Evolutionary conservation across 2,329 filamentous ascomycete genomes (phyloP), one percentile per base, ranked within the genome.

Genomic region (Pseudocercospora cruenta): DNA sequence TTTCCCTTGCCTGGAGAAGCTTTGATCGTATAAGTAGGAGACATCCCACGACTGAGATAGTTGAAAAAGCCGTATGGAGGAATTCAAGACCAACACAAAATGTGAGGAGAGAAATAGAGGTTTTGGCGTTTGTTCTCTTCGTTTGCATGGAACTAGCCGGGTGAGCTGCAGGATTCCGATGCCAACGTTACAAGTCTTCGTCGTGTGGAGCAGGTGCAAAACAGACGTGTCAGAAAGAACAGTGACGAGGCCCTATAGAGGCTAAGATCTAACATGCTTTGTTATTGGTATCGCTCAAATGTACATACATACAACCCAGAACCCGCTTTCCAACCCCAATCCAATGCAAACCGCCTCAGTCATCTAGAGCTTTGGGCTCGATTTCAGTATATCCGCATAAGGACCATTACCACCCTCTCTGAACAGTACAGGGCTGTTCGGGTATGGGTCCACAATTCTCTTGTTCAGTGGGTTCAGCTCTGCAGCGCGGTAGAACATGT

Each of bases 381-480:
- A 39, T 80, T 83, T 84, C 59, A 79, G 77, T 43, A 71, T 72
- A 67, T 26, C 64, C 19, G 79, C 80, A 58, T 65, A 67, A 21
- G 54, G 53, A 19, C 55, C 60, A 58, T 45, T 60, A 69, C 85
- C 82, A 67, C 87, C 84, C 71, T 84, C 86, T 84, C 86, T 89
- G 73, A 91, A 85, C 72, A 91, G 72, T 3, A 85, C 82, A 67
- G 82, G 81, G 66, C 80, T 88, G 71, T 88, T 83, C 6, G 90
- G 90, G 76, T 92, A 91, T 0, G 90, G 90, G 71, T 93, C 90
- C 64, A 92, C 87, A 0, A 88, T 88, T 63, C 92, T 81, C 19
- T 87, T 84, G 74, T 93, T 93, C 53, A 93, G 80, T 1, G 91
- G 91, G 74, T 93, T 93, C 72, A 90, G 79, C 81, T 91, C 85